Percentiles rank a stretch among this genome's conserved stretches.
Evolutionary conservation across 192 early-diverging fungal species (phyloP).

Genomic region (Backusella circina): DNA sequence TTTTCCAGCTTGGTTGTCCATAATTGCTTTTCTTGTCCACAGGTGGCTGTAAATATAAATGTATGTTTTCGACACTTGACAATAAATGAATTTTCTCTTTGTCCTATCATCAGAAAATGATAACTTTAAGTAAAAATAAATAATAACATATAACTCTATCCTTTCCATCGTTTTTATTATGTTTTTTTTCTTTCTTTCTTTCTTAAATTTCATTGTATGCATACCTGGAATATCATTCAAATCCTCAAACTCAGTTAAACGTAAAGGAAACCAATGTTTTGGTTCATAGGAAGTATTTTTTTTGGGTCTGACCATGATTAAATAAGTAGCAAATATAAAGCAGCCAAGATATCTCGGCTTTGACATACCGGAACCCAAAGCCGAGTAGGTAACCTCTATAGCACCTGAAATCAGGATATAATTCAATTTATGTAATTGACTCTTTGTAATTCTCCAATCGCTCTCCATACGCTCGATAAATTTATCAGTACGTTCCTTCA

Average conservation of each 20-base stretch:
- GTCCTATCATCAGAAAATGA: conserved; percentile 1
- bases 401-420: conserved; percentile 40
- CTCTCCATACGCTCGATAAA: conserved; percentile 32
- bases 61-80: conserved; percentile 18
- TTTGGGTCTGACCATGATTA: conserved; percentile 55
- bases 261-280: conserved; percentile 64
- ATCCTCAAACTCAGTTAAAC: conserved; percentile 57
- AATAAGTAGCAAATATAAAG: conserved; percentile 55
- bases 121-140: neutral
- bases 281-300: conserved; percentile 46
- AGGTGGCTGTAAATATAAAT: conserved; percentile 55
- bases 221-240: conserved; percentile 29
- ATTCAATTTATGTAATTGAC: conserved; percentile 27
- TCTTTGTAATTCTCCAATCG: conserved; percentile 29
- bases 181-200: neutral
- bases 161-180: neutral
- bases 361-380: conserved; percentile 19
- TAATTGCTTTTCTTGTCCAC: conserved; percentile 45
- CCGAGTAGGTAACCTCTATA: conserved; percentile 38
- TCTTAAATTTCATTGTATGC: neutral
- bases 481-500: conserved; percentile 21
- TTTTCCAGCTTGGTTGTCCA: conserved; percentile 48
- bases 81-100: conserved; percentile 5
- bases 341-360: conserved; percentile 54
- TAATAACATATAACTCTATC: neutral